Percentiles rank a stretch among this genome's conserved stretches.
phyloP scores from a whole-genome alignment of 495 filamentous ascomycete genomes.

The Xylaria flabelliformis region DNA sequence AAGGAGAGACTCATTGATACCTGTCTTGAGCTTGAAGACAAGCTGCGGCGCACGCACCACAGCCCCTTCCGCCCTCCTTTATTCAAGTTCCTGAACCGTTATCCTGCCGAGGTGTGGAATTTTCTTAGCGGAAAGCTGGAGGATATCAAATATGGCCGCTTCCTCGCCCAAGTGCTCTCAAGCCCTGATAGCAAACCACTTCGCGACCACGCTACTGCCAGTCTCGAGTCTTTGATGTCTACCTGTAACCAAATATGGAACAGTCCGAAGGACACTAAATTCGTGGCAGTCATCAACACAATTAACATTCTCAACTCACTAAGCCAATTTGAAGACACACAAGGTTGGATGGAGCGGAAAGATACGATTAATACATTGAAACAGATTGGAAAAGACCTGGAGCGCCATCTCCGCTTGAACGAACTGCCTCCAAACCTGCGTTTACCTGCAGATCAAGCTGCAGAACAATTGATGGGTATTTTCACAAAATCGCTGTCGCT shows the following conservation, averaged over 20 bases:
- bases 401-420: slow-evolving; percentile 71
- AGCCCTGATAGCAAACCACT: slow-evolving; percentile 76
- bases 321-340: slow-evolving; percentile 62
- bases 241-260: slow-evolving; percentile 65
- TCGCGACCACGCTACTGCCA: slow-evolving; percentile 73
- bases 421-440: slow-evolving; percentile 72
- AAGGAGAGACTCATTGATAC: slow-evolving; percentile 87
- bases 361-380: slow-evolving; percentile 70
- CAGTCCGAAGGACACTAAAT: slow-evolving; percentile 67
- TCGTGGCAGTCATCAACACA: slow-evolving; percentile 80
- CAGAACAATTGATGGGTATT: slow-evolving; percentile 86
- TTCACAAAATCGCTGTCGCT: slow-evolving; percentile 78
- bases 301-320: slow-evolving; percentile 85
- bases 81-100: slow-evolving; percentile 93
- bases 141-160: slow-evolving; percentile 87
- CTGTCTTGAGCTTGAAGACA: slow-evolving; percentile 85
- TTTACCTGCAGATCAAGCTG: slow-evolving; percentile 86
- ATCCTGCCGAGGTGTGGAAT: slow-evolving; percentile 83
- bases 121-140: slow-evolving; percentile 77
- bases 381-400: slow-evolving; percentile 78
- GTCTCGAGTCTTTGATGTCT: slow-evolving; percentile 71
- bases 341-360: slow-evolving; percentile 79
- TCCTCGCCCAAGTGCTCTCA: slow-evolving; percentile 88
- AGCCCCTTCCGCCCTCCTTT: slow-evolving; percentile 92
- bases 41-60: slow-evolving; percentile 85